Base-by-base conservation (phyloP, 345 rosid species). In the Linum tenue region DNA sequence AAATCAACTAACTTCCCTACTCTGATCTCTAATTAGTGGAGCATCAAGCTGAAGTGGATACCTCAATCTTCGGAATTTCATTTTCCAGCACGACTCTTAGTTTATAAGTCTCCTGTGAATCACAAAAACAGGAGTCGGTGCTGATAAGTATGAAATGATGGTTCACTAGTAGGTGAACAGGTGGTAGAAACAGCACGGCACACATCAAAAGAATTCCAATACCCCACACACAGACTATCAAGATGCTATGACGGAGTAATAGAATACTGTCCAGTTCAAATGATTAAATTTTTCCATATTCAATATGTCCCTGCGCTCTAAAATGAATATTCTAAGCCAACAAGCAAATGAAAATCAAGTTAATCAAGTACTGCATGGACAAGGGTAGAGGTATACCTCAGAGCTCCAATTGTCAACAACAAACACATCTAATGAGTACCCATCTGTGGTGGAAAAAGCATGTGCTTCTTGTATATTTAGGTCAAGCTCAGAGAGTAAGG, bases 401-500 rank as follows among this genome's bases (percentile, higher is more conserved):
- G 59, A 8, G 4, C 35, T 35, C 59, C 59, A 56, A 56, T 56
- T 56, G 35, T 56, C 59, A 35, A 56, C 59, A 56, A 56, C 36
- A 35, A 56, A 56, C 59, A 56, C 22, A 35, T 56, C 59, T 35
- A 56, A 56, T 56, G 59, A 56, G 59, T 56, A 56, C 36, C 59
- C 59, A 56, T 56, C 59, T 3, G 36, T 8, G 8, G 59, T 56
- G 22, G 59, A 56, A 56, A 56, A 56, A 11, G 59, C 59, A 56
- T 56, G 59, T 16, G 59, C 59, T 56, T 56, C 59, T 56, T 56
- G 59, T n/a, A 56, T 56, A 35, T 56, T 56, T 56, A 56, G 59
- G 8, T 35, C 59, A 15, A 56, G 12, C 59, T 56, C 59, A 35
- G 59, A 56, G 35, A 56, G 17, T 22, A 57, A 17, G 60, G 35